These are phyloP conservation scores for Gastrodia elata DNA, from an alignment of 106 monocot genomes.

Conservation along the genomic window DNA sequence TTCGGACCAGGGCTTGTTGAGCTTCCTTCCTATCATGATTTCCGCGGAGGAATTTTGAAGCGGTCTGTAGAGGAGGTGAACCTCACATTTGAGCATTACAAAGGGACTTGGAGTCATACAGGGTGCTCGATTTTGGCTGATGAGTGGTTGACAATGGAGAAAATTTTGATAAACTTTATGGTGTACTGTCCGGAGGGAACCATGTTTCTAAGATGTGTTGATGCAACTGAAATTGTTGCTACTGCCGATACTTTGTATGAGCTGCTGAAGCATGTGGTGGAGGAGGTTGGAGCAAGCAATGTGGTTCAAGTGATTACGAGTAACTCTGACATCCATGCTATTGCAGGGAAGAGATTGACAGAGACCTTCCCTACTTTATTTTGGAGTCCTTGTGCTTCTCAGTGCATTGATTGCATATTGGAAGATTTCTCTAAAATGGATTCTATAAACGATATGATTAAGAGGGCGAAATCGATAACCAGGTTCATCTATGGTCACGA, in stretches of 20 bases:
- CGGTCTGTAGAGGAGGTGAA: constrained; percentile 49
- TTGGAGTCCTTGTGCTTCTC: constrained; percentile 76
- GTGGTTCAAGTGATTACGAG: constrained; percentile 76
- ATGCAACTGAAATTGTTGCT: constrained; percentile 60
- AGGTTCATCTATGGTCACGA: constrained; percentile 63
- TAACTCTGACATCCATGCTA: constrained; percentile 43
- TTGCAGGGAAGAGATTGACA: constrained; percentile 56
- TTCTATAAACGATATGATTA: constrained; percentile 34
- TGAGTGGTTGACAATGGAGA: constrained; percentile 61
- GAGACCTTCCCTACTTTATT: constrained; percentile 79
- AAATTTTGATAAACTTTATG: constrained; percentile 64
- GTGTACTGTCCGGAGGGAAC: constrained; percentile 87
- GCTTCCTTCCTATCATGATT: constrained; percentile 55
- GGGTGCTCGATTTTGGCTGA: constrained; percentile 87
- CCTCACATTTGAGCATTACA: constrained; percentile 32
- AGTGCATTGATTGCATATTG: constrained; percentile 64
- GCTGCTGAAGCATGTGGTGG: constrained; percentile 65
- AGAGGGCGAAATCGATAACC: constrained; percentile 61
- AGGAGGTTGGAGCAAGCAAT: constrained; percentile 68
- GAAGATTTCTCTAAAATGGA: constrained; percentile 67
- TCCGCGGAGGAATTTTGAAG: constrained; percentile 60
- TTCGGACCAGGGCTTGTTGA: constrained; percentile 48
- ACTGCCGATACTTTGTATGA: constrained; percentile 72
- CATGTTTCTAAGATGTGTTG: constrained; percentile 65
- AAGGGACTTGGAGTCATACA: constrained; percentile 56